These are phyloP conservation scores for Neoascochyta sp. DNA, from an alignment of 2,329 filamentous ascomycete species.

Conservation along the genomic window DNA sequence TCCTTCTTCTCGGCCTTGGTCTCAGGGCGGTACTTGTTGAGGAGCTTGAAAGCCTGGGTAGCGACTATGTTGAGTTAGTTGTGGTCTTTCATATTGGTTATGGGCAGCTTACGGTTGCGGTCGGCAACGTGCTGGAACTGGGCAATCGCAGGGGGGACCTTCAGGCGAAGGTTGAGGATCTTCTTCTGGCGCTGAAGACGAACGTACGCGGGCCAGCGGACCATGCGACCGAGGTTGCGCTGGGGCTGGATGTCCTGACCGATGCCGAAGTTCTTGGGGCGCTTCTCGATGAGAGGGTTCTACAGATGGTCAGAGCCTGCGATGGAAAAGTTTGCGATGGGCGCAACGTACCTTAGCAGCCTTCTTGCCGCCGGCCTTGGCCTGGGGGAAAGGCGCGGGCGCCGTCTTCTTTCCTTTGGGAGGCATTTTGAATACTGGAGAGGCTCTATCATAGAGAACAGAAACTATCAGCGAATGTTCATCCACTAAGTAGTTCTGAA, in stretches of 20 bases:
- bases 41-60: constrained; percentile 95
- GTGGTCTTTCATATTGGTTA: constrained; percentile 71
- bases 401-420: constrained; percentile 99
- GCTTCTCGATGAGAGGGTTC: constrained; percentile 99
- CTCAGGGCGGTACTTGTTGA: constrained; percentile 99
- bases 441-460: constrained; percentile 99
- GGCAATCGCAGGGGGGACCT: constrained; percentile 94
- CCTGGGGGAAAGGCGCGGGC: constrained; percentile 64
- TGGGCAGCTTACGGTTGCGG: constrained; percentile 34
- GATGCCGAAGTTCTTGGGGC: constrained; percentile 94
- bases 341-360: constrained; percentile 76
- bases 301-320: constrained; percentile 42
- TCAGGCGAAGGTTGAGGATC: constrained; percentile 97
- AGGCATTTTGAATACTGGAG: constrained; percentile 47
- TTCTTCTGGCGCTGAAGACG: constrained; percentile 92
- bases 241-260: constrained; percentile 85
- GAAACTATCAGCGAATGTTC: constrained; percentile 87
- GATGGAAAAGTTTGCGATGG: neutral
- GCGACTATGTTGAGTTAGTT: constrained; percentile 53
- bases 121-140: constrained; percentile 94
- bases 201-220: constrained; percentile 95
- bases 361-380: constrained; percentile 92
- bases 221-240: constrained; percentile 72
- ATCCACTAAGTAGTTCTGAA: constrained; percentile 61
- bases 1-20: constrained; percentile 99